Evolutionary conservation across 1,139 yeast genomes (phyloP), one percentile per base, ranked within the genome.

Genomic region (Barnettozyma hawaiiensis): DNA sequence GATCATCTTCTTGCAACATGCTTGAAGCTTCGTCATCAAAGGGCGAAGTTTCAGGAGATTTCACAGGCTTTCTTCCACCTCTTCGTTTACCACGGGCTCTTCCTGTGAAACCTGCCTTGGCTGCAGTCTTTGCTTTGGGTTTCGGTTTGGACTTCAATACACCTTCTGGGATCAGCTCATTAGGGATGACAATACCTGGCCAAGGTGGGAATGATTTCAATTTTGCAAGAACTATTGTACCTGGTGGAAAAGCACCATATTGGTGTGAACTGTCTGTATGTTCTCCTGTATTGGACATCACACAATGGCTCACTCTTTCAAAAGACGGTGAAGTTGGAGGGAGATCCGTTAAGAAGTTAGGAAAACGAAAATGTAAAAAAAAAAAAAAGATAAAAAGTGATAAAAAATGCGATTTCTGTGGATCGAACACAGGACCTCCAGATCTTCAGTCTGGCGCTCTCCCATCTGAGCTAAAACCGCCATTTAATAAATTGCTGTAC

Each of bases 371-470:
- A 4, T 15, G 9, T 8, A 15, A 33, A 27, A 32, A 34, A 29
- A 18, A 26, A 32, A 32, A 37, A 23, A 31, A 15, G 7, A 3
- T 26, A 14, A 11, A 31, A 36, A 12, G 16, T 14, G 40, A 32
- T 14, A 48, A 49, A 54, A 58, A 51, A 59, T 79, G 85, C 85
- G 82, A 74, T 66, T 75, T 78, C 81, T 78, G 85, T 78, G 86
- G 85, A 78, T 80, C 81, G 85, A 80, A 80, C 85, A 77, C 85
- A 78, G 80, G 84, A 79, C 85, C 85, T 81, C 73, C 82, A 79
- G 86, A 80, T 79, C 85, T 79, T 80, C 85, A 79, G 85, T 79
- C 86, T 78, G 83, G 76, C 86, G 87, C 86, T 80, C 86, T 80
- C 86, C 86, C 85, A 75, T 76, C 85, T 80, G 86, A 80, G 86